Evolutionary conservation across 139 green algal species (phyloP), one percentile per base, ranked within the genome.

Genomic region (Tetradesmus lagerheimii): DNA sequence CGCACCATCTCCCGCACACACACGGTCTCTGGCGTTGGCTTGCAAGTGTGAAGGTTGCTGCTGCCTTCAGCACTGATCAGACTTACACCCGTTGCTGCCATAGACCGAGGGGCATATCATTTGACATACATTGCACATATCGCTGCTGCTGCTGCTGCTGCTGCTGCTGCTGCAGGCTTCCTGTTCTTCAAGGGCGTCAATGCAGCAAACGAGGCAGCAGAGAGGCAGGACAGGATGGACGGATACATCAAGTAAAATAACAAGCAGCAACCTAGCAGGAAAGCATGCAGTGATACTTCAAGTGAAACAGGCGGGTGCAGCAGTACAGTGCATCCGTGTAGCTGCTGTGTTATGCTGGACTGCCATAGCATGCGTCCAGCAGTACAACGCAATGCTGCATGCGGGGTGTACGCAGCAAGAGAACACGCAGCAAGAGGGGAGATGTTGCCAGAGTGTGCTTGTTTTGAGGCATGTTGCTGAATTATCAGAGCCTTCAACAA

Each of bases 161-260:
- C 57, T 18, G 23, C 57, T 71, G 57, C 25, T 41, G 20, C 29
- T 62, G 35, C 92, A 95, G 94, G 94, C 1, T 97, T 92, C 77
- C 88, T 98, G 43, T 98, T 98, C 87, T 94, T 95, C 80, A 94
- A 96, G 85, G 93, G 94, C 8, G 94, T 98, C 2, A 90, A 93
- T 45, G 86, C 91, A 20, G 97, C 96, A 85, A 98, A 98, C 87
- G 92, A 95, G 47, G 94, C 90, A 41, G 93, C 95, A 8, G 96
- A 98, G 77, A 83, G 88, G 8, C 92, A 96, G 92, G 94, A 98
- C 91, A 94, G 93, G 66, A 83, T 96, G 78, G 96, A 98, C 83
- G 96, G 96, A 2, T 97, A 97, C 89, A 91, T 90, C 39, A 81
- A 91, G 80, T 91, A 31, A 86, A 25, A 31, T 57, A 12, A 57